Base-by-base conservation (phyloP, 106 monocot genomes). In the Iris macrosiphon region DNA sequence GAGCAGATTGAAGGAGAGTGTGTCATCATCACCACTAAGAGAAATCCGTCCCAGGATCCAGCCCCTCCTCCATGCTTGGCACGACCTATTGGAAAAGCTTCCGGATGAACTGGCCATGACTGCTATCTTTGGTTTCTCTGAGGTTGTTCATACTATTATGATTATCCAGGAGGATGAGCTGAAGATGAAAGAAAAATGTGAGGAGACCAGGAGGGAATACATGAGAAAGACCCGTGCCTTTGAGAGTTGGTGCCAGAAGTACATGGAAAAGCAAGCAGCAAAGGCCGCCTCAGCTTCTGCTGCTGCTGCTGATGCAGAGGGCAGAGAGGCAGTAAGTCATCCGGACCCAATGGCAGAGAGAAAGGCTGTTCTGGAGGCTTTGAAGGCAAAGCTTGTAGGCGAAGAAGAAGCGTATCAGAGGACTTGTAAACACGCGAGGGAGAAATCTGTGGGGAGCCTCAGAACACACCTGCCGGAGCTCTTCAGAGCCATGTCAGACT, bases 381-480 rank as follows among this genome's bases (percentile, higher is more conserved):
- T 73, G 15, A 73, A 76, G 70, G 68, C 49, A 13, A 75, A 18
- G 59, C 58, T 81, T 3, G 61, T 60, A 14, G 79, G 71, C 1
- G 93, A 81, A 25, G 52, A 69, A 6, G 84, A 85, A 18, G 24
- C 32, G 4, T 63, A 81, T 42, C 22, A 5, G 31, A 72, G 17
- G 25, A 17, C 65, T 4, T 81, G 81, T 64, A 81, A 72, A 57
- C 81, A 88, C 63, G 80, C 81, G 30, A 78, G 93, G 25, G 88
- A 81, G 71, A 94, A 79, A 49, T 78, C 84, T 3, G 5, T 81
- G 3, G 63, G 38, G 4, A 82, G 67, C 31, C 55, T 94, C 6
- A 75, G 62, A 31, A 79, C 62, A 19, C 78, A 85, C 43, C 38
- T 94, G 72, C 81, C 84, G 1, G 93, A 88, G 61, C 73, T 94